phyloP scores from a whole-genome alignment of 106 monocot genomes.

The Alisma plantagoaquatica region DNA sequence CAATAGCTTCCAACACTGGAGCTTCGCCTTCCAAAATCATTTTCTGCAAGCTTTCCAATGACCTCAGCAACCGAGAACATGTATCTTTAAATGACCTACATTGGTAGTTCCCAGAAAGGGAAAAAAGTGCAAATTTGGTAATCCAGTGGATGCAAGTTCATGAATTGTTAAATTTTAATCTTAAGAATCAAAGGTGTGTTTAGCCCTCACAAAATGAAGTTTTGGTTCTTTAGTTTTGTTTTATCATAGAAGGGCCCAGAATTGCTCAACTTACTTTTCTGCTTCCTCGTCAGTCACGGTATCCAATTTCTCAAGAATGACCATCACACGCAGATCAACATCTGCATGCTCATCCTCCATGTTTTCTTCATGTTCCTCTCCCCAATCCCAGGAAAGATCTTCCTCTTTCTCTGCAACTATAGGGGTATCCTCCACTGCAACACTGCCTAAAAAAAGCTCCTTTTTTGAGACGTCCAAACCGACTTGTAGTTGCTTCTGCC shows the following conservation, averaged over 20 bases:
- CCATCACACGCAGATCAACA: constrained; percentile 47
- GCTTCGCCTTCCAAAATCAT: constrained; percentile 32
- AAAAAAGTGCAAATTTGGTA: too few species aligned
- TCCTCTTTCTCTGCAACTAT: constrained; percentile 7
- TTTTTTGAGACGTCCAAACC: too few species aligned
- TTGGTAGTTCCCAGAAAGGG: too few species aligned
- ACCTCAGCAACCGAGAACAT: constrained; percentile 47
- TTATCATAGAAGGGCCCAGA: too few species aligned
- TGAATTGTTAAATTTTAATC: too few species aligned
- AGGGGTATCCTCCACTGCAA: background rate
- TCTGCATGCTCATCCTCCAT: background rate
- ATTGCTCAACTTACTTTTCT: constrained; percentile 91
- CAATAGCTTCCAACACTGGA: constrained; percentile 48
- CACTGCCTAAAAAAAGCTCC: too few species aligned
- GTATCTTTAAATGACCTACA: constrained; percentile 71
- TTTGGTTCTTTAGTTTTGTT: too few species aligned
- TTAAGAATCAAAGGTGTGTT: too few species aligned
- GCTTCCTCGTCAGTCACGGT: constrained; percentile 50
- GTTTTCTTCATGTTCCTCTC: constrained; percentile 10
- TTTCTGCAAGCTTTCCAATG: constrained; percentile 49
- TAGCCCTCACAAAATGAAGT: too few species aligned
- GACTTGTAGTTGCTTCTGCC: too few species aligned
- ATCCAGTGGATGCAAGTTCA: too few species aligned
- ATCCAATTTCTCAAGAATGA: constrained; percentile 73
- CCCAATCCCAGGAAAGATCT: constrained; percentile 7